phyloP scores from a whole-genome alignment of 2,329 filamentous ascomycete genomes.

The Cadophora sp. region DNA sequence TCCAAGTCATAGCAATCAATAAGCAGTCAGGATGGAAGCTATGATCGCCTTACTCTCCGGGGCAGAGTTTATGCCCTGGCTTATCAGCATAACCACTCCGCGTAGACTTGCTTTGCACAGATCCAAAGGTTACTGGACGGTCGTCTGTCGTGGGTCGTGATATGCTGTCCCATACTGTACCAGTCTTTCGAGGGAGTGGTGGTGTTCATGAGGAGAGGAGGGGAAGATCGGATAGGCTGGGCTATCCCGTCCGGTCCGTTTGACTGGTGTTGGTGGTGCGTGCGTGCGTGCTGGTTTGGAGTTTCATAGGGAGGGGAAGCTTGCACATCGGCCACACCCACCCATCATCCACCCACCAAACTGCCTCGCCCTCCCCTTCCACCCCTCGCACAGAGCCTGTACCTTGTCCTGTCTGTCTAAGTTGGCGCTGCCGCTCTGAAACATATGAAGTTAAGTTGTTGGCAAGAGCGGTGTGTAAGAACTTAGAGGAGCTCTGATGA shows the following conservation, averaged over 20 bases:
- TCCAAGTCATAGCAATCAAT: not conserved
- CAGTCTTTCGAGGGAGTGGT: not conserved
- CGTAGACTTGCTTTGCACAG: not conserved
- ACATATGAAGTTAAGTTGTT: not conserved
- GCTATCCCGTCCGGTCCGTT: slow-evolving; percentile 14
- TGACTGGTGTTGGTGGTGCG: not conserved
- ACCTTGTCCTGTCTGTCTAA: not conserved
- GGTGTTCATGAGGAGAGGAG: not conserved
- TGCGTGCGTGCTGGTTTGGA: not conserved
- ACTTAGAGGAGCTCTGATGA: not conserved
- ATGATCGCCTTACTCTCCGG: slow-evolving; percentile 6
- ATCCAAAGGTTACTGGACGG: not conserved
- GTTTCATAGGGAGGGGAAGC: slow-evolving; percentile 35
- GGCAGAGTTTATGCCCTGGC: not conserved
- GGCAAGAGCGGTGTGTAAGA: slow-evolving; percentile 6
- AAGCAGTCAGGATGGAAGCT: not conserved
- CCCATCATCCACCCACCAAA: too few relatives aligned
- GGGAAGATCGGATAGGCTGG: slow-evolving; percentile 14
- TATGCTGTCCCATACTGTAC: not conserved
- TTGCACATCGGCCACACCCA: slow-evolving; percentile 13
- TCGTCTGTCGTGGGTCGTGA: not conserved
- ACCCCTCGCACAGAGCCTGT: not conserved
- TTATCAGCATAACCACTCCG: not conserved
- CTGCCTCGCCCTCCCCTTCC: too few relatives aligned
- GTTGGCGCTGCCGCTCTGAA: not conserved